Conservation (phyloP, 139 green algal genomes). For the Micromonas commoda region DNA sequence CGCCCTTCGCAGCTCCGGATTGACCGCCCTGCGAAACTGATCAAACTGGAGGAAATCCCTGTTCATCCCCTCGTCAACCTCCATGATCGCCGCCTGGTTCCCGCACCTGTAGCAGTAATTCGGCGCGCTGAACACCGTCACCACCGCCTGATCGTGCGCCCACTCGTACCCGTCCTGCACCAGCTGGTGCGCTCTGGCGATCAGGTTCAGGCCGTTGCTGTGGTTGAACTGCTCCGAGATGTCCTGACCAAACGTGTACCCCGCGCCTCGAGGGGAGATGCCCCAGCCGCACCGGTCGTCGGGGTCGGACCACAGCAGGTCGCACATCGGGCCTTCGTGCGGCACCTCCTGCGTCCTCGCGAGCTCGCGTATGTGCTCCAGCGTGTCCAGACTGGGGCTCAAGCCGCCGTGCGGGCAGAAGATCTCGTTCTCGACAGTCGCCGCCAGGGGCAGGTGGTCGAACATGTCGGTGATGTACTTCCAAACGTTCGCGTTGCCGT, state of each 20-base stretch:
- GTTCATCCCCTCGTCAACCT: constrained; percentile 84
- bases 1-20: constrained; percentile 47
- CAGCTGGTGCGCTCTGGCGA: constrained; percentile 92
- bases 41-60: constrained; percentile 94
- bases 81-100: constrained; percentile 90
- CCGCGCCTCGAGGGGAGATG: constrained; percentile 89
- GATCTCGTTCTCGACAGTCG: constrained; percentile 90
- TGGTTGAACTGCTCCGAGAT: constrained; percentile 98
- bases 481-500: constrained; percentile 96
- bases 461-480: constrained; percentile 98
- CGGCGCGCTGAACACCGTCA: constrained; percentile 96
- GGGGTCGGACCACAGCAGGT: constrained; percentile 95
- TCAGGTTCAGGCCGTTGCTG: constrained; percentile 84
- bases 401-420: constrained; percentile 96
- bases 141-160: constrained; percentile 90
- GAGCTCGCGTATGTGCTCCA: constrained; percentile 88
- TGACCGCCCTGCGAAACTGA: constrained; percentile 79
- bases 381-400: constrained; percentile 87
- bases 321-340: constrained; percentile 90
- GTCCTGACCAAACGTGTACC: constrained; percentile 98
- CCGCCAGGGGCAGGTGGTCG: constrained; percentile 95
- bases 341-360: constrained; percentile 87
- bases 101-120: constrained; percentile 89
- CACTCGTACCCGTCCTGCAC: constrained; percentile 95
- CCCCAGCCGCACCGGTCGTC: constrained; percentile 95